Conservation (phyloP, 176 grass and related monocot species). For the Carex pumila region DNA sequence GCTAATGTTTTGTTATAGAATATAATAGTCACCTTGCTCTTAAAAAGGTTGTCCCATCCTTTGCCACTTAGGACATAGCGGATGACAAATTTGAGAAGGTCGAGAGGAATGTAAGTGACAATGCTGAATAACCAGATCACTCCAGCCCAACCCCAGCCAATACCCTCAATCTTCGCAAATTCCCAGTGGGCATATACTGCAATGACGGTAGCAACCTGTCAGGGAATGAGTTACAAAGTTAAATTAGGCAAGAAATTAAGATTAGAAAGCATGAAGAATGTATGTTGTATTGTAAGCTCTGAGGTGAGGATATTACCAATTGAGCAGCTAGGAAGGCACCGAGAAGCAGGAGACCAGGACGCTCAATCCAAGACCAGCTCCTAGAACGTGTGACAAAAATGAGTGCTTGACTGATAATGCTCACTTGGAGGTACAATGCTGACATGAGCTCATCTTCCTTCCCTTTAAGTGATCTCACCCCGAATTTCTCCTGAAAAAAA, state of each 20-base stretch:
- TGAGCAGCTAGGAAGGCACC: constrained; percentile 65
- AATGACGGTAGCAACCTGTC: constrained; percentile 85
- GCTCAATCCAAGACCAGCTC: constrained; percentile 80
- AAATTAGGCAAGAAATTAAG: neutral
- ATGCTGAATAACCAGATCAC: constrained; percentile 87
- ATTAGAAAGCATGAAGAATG: neutral
- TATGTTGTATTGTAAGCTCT: neutral
- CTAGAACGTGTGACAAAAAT: constrained; percentile 88
- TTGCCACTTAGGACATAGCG: constrained; percentile 72
- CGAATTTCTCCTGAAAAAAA: constrained; percentile 31
- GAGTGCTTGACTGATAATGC: constrained; percentile 88
- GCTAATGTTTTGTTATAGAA: neutral
- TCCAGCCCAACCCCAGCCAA: constrained; percentile 93
- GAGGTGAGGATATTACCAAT: constrained; percentile 30
- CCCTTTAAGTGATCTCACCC: constrained; percentile 37
- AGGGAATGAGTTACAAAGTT: neutral
- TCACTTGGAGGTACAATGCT: constrained; percentile 85
- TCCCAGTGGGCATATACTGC: constrained; percentile 69
- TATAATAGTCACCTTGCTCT: constrained; percentile 52
- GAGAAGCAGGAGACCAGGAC: constrained; percentile 62
- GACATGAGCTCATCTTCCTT: constrained; percentile 60
- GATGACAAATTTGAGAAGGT: constrained; percentile 78
- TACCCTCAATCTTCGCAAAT: constrained; percentile 76
- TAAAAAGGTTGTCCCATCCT: constrained; percentile 85
- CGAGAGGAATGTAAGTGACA: constrained; percentile 69